Evolutionary conservation across 1,284 basidiomycete species (phyloP).

Genomic region (Trametes polyzona): DNA sequence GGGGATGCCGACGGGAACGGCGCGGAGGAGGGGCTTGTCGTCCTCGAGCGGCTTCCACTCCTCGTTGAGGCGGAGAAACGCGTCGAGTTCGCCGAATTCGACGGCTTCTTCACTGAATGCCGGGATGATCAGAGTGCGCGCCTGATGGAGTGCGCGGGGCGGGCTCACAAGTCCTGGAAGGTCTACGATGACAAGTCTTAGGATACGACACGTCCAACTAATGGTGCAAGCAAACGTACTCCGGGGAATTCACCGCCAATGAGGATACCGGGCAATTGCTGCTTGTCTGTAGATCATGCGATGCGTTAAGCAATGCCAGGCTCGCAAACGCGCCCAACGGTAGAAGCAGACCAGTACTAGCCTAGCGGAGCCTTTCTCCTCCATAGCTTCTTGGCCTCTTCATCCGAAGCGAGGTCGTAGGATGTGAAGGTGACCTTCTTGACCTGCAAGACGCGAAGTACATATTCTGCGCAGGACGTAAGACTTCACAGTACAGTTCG

Average conservation of each 20-base stretch:
- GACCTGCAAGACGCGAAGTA: slow-evolving; percentile 76
- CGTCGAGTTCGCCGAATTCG: slow-evolving; percentile 70
- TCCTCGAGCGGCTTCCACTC: slow-evolving; percentile 57
- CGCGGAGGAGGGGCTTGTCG: slow-evolving; percentile 47
- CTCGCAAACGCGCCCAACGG: neutral
- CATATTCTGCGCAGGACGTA: slow-evolving; percentile 60
- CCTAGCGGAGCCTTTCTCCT: slow-evolving; percentile 74
- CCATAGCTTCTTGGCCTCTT: slow-evolving; percentile 79
- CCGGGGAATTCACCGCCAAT: slow-evolving; percentile 69
- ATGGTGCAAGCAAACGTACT: slow-evolving; percentile 40
- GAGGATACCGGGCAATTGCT: slow-evolving; percentile 79
- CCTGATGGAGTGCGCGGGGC: neutral
- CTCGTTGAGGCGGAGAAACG: slow-evolving; percentile 75
- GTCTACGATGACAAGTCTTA: slow-evolving; percentile 39
- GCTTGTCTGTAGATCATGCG: slow-evolving; percentile 56
- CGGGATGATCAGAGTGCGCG: neutral
- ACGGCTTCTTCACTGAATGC: slow-evolving; percentile 75
- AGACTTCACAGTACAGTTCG: no score
- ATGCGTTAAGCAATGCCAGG: slow-evolving; percentile 4
- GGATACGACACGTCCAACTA: neutral
- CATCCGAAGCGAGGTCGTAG: slow-evolving; percentile 83
- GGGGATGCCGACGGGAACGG: slow-evolving; percentile 74
- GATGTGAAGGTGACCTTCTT: slow-evolving; percentile 81
- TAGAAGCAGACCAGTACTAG: slow-evolving; percentile 36
- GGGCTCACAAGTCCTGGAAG: slow-evolving; percentile 59